Evolutionary conservation across 2,329 filamentous ascomycete species (phyloP).

Genomic region (Penicillium sp.): DNA sequence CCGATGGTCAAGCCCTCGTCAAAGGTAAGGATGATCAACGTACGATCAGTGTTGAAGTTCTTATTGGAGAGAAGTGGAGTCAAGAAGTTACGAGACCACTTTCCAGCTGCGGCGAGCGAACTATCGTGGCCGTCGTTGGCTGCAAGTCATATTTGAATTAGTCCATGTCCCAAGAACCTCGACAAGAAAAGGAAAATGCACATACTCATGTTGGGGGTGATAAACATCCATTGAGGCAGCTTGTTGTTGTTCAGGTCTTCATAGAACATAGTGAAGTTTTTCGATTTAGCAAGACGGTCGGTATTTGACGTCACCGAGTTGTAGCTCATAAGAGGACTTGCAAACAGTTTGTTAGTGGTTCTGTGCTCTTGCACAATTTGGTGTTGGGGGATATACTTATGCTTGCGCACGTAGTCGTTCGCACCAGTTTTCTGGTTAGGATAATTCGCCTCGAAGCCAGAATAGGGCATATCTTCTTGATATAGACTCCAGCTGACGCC

Average conservation of each 20-base stretch:
- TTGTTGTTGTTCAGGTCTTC: constrained; percentile 6
- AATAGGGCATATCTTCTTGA: constrained; percentile 3
- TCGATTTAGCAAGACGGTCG: constrained; percentile 1
- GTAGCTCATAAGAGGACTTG: constrained; percentile 4
- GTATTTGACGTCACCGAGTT: constrained; percentile 1
- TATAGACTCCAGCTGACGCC: constrained; percentile 3
- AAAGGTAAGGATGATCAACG: constrained; percentile 3
- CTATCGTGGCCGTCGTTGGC: constrained; percentile 5
- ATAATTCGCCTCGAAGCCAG: constrained; percentile 3
- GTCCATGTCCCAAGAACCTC: neutral
- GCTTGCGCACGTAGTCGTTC: constrained; percentile 4
- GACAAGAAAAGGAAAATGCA: neutral
- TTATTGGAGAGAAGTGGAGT: neutral
- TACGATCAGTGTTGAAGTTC: constrained; percentile 3
- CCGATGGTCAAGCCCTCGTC: neutral
- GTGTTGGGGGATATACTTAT: neutral
- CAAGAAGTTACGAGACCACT: constrained; percentile 3
- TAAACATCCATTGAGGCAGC: constrained; percentile 8
- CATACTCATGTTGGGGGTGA: constrained; percentile 7
- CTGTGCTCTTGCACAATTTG: neutral
- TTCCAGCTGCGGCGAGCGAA: neutral
- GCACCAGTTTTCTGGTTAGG: neutral
- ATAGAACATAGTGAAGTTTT: constrained; percentile 8
- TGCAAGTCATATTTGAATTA: neutral
- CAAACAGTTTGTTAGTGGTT: neutral